Evolutionary conservation across 1,139 yeast genomes (phyloP).

Genomic region (Debaryomyces coudertii): DNA sequence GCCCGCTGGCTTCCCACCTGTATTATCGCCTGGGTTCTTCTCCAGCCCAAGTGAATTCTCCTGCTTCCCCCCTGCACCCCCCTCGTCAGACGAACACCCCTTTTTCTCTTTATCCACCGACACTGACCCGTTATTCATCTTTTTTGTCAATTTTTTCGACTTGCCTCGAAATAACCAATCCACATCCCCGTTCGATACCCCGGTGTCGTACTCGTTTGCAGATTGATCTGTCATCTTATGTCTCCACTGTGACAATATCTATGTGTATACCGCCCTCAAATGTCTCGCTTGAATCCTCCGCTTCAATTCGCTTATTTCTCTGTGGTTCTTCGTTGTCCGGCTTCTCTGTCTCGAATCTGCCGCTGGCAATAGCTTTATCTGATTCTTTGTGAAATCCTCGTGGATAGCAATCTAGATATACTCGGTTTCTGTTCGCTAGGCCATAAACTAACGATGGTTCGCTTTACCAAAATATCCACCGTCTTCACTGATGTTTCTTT

Average conservation of each 20-base stretch:
- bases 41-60: background rate
- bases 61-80: background rate
- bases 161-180: slow-evolving; percentile 76
- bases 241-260: background rate
- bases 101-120: background rate
- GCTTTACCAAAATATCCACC: background rate
- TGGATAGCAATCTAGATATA: background rate
- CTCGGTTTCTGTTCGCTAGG: background rate
- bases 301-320: background rate
- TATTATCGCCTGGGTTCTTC: background rate
- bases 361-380: background rate
- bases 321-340: background rate
- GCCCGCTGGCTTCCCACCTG: background rate
- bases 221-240: slow-evolving; percentile 4
- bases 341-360: background rate
- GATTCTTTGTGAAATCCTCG: background rate
- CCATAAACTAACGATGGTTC: background rate
- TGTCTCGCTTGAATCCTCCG: background rate
- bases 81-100: background rate
- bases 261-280: background rate
- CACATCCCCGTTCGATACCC: slow-evolving; percentile 72
- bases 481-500: background rate
- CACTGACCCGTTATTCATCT: slow-evolving; percentile 23
- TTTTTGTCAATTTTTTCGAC: slow-evolving; percentile 57
- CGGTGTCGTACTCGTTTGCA: slow-evolving; percentile 37